Conservation (phyloP, 768 basidiomycete genomes). For the Cystofilobasidium capitatum region DNA sequence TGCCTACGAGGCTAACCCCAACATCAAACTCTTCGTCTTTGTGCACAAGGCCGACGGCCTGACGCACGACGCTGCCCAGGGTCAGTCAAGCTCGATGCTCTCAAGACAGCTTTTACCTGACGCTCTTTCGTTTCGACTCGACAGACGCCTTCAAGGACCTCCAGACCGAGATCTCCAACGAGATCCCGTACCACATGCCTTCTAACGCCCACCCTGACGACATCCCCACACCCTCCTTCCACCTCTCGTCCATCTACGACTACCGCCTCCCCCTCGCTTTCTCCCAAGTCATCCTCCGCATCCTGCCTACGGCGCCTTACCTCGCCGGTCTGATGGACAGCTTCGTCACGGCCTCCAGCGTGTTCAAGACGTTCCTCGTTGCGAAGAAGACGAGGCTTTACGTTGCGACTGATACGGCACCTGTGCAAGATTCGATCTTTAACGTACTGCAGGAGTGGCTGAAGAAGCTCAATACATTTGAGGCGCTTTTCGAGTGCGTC, state of each 20-base stretch:
- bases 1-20: conserved; percentile 3
- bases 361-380: conserved; percentile 5
- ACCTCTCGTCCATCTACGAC: conserved; percentile 12
- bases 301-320: background rate
- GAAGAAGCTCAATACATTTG: background rate
- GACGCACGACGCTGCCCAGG: conserved; percentile 5
- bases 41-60: conserved; percentile 16
- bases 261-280: conserved; percentile 4
- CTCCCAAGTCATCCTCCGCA: background rate
- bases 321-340: conserved; percentile 1
- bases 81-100: background rate
- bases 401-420: conserved; percentile 13
- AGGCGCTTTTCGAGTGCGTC: background rate
- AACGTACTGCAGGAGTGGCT: conserved; percentile 5
- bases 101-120: background rate
- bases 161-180: conserved; percentile 1
- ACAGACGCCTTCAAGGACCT: conserved; percentile 6
- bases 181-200: conserved; percentile 1
- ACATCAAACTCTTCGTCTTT: conserved; percentile 9
- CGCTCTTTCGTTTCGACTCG: background rate
- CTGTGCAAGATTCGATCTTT: conserved; percentile 8
- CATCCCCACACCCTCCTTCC: background rate
- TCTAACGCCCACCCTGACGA: background rate
- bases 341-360: background rate
- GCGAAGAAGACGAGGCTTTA: background rate